Evolutionary conservation across 306 rosid species (phyloP).

Genomic region (Phaseolus lunatus): DNA sequence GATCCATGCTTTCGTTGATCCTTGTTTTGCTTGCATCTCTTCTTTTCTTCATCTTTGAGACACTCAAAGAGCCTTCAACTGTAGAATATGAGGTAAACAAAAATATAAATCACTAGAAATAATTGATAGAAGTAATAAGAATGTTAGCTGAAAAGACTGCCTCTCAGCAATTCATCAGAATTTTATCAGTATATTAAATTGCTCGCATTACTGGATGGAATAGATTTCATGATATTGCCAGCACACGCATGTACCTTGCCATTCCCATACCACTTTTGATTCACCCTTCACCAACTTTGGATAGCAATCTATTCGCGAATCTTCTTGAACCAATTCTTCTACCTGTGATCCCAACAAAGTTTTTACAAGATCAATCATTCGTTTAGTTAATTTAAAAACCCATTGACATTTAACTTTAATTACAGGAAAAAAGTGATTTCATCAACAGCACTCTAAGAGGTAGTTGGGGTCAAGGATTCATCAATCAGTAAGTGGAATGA

Average conservation of each 20-base stretch:
- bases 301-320: conserved; percentile 84
- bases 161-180: background rate
- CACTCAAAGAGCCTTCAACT: conserved; percentile 92
- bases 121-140: conserved; percentile 14
- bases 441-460: conserved; percentile 23
- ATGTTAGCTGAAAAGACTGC: conserved; percentile 15
- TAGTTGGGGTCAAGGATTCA: conserved; percentile 13
- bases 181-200: conserved; percentile 12
- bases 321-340: conserved; percentile 91
- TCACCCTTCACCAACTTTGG: conserved; percentile 94
- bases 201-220: conserved; percentile 4
- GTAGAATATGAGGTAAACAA: conserved; percentile 32
- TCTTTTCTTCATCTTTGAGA: conserved; percentile 59
- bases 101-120: background rate
- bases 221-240: background rate
- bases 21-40: conserved; percentile 54
- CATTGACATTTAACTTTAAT: conserved; percentile 20
- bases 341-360: conserved; percentile 62
- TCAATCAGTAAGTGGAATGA: conserved; percentile 36
- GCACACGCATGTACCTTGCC: conserved; percentile 62
- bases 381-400: conserved; percentile 19
- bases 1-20: conserved; percentile 36
- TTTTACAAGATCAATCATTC: conserved; percentile 10
- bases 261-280: conserved; percentile 94
- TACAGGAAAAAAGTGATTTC: conserved; percentile 16